A percentile compares a stretch with the other conserved stretches of the same genome.
Evolutionary conservation across 2,329 filamentous ascomycete genomes (phyloP).

Genomic region (Claviceps sorghi): DNA sequence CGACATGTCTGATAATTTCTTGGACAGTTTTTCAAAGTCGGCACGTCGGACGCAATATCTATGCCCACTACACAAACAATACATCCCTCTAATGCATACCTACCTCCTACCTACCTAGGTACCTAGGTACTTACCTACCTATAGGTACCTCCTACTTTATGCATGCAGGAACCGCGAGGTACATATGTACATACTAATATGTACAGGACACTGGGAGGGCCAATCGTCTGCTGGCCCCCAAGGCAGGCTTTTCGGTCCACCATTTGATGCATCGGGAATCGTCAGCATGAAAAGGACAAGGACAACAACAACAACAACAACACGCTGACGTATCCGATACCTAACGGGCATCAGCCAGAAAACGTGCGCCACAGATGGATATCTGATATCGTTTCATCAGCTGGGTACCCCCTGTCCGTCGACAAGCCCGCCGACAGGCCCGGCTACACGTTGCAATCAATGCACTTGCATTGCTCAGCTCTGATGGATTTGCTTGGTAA

Average conservation of each 20-base stretch:
- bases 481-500: not conserved
- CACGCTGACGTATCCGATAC: not conserved
- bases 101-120: too few relatives aligned
- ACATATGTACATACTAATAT: not conserved
- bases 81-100: too few relatives aligned
- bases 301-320: not conserved
- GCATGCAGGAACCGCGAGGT: too few relatives aligned
- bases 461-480: not conserved
- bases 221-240: not conserved
- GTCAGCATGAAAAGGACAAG: not conserved
- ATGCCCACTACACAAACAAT: too few relatives aligned
- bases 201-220: not conserved
- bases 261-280: not conserved
- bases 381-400: not conserved
- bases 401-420: not conserved
- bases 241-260: not conserved
- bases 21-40: not conserved
- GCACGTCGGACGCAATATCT: too few relatives aligned
- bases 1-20: not conserved
- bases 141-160: too few relatives aligned
- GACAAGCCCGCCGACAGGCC: not conserved
- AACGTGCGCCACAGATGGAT: not conserved
- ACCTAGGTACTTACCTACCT: too few relatives aligned
- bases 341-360: not conserved
- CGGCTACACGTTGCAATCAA: not conserved